Evolutionary conservation across 1,139 yeast species (phyloP).

Genomic region (Suhomyces kunorum): DNA sequence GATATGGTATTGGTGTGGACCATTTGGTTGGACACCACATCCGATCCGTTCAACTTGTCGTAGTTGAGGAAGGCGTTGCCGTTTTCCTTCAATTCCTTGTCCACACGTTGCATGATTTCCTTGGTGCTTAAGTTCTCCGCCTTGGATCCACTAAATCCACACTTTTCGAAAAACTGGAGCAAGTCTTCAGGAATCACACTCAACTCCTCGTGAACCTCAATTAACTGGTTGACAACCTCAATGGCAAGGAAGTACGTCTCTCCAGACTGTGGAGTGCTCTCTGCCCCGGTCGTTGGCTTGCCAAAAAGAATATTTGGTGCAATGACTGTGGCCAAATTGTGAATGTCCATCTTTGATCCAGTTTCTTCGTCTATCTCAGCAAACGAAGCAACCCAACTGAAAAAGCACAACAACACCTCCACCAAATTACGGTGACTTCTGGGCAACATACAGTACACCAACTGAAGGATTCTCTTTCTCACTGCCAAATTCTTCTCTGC

Average conservation of each 20-base stretch:
- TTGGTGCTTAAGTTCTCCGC: conserved; percentile 32
- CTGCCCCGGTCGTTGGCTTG: conserved; percentile 34
- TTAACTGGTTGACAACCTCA: conserved; percentile 84
- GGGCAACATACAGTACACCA: conserved; percentile 81
- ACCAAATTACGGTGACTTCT: conserved; percentile 78
- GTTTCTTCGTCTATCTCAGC: conserved; percentile 82
- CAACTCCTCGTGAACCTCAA: conserved; percentile 80
- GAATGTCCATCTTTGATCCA: conserved; percentile 97
- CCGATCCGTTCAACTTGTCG: conserved; percentile 24
- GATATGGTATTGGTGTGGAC: conserved; percentile 37
- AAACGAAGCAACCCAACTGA: conserved; percentile 96
- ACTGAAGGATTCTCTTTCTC: conserved; percentile 60
- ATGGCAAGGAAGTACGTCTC: conserved; percentile 88
- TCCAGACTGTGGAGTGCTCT: conserved; percentile 38
- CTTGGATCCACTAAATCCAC: conserved; percentile 29
- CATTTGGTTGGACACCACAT: conserved; percentile 28
- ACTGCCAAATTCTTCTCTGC: conserved; percentile 49
- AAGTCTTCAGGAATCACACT: conserved; percentile 70
- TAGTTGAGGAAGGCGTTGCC: conserved; percentile 31
- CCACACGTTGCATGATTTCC: conserved; percentile 40
- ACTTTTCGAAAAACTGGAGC: conserved; percentile 37
- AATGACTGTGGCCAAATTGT: conserved; percentile 91
- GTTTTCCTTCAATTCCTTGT: conserved; percentile 33
- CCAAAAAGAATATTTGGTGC: conserved; percentile 86
- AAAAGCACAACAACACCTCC: conserved; percentile 82